These are phyloP conservation scores for Coelastrella sp. DNA, from an alignment of 139 green algal species.

Conservation along the genomic window DNA sequence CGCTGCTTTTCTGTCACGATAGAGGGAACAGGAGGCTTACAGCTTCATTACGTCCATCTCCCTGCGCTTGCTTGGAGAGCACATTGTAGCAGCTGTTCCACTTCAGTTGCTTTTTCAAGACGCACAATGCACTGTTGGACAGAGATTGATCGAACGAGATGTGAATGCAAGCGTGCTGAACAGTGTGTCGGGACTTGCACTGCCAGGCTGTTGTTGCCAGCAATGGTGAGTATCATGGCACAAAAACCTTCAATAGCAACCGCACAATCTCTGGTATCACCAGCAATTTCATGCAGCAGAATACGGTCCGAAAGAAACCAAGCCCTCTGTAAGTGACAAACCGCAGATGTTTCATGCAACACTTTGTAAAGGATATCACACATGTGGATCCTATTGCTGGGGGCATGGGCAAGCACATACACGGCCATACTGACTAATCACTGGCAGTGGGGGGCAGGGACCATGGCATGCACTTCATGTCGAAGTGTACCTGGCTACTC, in stretches of 20 bases:
- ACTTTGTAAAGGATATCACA: too few relatives aligned
- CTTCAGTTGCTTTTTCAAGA: too few relatives aligned
- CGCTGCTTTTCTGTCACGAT: neutral
- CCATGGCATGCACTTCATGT: neutral
- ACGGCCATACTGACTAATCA: neutral
- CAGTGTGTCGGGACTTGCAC: neutral
- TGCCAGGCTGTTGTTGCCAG: neutral
- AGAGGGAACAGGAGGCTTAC: conserved; percentile 61
- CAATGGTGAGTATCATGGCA: neutral
- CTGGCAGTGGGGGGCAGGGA: neutral
- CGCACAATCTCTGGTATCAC: too few relatives aligned
- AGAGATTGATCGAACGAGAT: neutral
- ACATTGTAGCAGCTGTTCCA: conserved; percentile 21
- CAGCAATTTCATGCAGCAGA: too few relatives aligned
- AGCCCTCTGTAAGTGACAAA: too few relatives aligned
- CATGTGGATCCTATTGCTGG: too few relatives aligned
- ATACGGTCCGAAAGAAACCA: too few relatives aligned
- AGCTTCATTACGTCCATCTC: conserved; percentile 96
- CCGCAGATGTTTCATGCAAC: too few relatives aligned
- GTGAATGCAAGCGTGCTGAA: neutral
- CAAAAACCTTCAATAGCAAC: too few relatives aligned
- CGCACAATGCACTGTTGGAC: too few relatives aligned
- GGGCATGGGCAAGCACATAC: too few relatives aligned
- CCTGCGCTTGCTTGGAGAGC: conserved; percentile 67
- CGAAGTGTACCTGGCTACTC: too few relatives aligned